Conservation (phyloP, 169 alveolate genomes). For the Perkinsus chesapeaki region DNA sequence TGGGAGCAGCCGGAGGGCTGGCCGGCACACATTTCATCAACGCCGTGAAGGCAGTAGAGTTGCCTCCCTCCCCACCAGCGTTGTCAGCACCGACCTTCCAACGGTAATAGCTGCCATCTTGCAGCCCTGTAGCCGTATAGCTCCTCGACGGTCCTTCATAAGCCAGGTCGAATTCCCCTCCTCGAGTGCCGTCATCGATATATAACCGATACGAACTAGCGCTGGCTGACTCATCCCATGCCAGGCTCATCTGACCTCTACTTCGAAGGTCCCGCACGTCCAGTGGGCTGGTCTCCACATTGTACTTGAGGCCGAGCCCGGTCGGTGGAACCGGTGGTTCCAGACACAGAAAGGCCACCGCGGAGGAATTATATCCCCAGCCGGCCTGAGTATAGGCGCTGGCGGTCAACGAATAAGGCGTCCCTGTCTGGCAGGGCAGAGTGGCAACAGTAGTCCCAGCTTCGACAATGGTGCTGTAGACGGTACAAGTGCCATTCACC, state of each 20-base stretch:
- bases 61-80: constrained; percentile 15
- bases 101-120: constrained; percentile 26
- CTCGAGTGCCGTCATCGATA: constrained; percentile 19
- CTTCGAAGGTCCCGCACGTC: constrained; percentile 34
- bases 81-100: constrained; percentile 27
- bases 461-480: constrained; percentile 22
- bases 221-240: constrained; percentile 11
- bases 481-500: constrained; percentile 21
- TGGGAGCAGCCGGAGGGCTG: not conserved
- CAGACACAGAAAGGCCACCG: constrained; percentile 22
- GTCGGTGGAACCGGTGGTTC: constrained; percentile 18
- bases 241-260: constrained; percentile 17
- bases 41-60: constrained; percentile 25
- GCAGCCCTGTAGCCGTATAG: constrained; percentile 13
- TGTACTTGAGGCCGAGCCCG: not conserved
- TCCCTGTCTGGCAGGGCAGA: not conserved
- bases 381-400: constrained; percentile 23
- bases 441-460: constrained; percentile 15
- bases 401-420: constrained; percentile 23
- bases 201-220: constrained; percentile 20
- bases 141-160: constrained; percentile 9
- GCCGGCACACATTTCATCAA: constrained; percentile 26
- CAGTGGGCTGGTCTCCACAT: constrained; percentile 12
- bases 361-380: constrained; percentile 10
- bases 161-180: constrained; percentile 25